These are phyloP conservation scores for Skeletonema costatum DNA, from an alignment of 108 stramenopile species.

Conservation along the genomic window DNA sequence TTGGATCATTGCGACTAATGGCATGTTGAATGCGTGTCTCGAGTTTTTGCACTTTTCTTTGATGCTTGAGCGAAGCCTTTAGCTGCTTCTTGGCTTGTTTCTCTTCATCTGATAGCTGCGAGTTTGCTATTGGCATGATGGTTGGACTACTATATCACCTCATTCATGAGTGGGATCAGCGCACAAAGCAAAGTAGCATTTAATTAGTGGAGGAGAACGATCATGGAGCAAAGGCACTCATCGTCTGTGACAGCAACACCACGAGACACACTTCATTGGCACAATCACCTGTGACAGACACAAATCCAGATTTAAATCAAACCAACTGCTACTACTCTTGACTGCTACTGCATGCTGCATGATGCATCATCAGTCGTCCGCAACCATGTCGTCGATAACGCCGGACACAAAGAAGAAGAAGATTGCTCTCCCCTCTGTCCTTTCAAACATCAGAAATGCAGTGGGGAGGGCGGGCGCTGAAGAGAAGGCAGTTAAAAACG, in stretches of 20 bases:
- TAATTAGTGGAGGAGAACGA: background rate
- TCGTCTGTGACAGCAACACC: background rate
- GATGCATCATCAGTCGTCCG: no score
- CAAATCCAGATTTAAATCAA: background rate
- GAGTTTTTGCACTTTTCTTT: conserved; percentile 45
- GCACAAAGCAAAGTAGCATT: background rate
- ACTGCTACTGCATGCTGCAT: no score
- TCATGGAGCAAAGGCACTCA: background rate
- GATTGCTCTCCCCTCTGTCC: conserved; percentile 38
- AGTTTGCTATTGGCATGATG: background rate
- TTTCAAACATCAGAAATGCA: conserved; percentile 45
- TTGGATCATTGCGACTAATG: conserved; percentile 51
- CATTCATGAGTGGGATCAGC: no score
- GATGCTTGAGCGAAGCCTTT: conserved; percentile 54
- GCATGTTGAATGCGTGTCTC: conserved; percentile 64
- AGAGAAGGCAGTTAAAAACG: conserved; percentile 23
- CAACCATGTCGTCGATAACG: conserved; percentile 9
- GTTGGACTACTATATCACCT: no score
- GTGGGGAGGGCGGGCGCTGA: conserved; percentile 16
- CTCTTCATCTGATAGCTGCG: conserved; percentile 18
- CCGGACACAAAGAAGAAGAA: conserved; percentile 36
- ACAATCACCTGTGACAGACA: background rate
- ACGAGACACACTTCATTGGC: background rate
- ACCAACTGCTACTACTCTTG: no score
- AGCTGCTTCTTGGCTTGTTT: conserved; percentile 38